Conservation (phyloP, 139 green algal genomes). For the Pleodorina starrii region DNA sequence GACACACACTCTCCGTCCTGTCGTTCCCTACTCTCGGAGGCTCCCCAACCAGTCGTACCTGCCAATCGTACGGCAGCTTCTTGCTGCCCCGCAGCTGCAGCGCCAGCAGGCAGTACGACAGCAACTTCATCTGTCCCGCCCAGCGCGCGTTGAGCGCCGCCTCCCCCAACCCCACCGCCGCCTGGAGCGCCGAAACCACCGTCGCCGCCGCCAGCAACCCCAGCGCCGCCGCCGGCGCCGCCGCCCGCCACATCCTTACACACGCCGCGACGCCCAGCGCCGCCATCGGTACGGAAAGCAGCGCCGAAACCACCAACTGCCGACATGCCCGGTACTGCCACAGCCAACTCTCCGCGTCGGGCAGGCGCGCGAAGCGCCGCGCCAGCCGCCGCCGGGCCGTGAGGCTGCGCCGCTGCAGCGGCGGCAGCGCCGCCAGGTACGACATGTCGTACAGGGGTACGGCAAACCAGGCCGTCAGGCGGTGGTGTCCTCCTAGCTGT, state of each 20-base stretch:
- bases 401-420: conserved; percentile 14
- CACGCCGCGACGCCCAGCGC: background rate
- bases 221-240: background rate
- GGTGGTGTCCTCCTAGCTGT: conserved; percentile 24
- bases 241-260: background rate
- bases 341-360: conserved; percentile 18
- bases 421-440: background rate
- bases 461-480: conserved; percentile 16
- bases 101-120: conserved; percentile 4
- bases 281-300: background rate
- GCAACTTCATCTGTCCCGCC: conserved; percentile 9
- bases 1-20: too few relatives aligned
- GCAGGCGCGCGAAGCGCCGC: background rate
- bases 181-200: conserved; percentile 12
- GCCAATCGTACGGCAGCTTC: conserved; percentile 48
- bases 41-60: too few relatives aligned
- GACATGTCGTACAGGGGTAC: conserved; percentile 34
- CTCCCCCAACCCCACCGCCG: background rate
- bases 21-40: too few relatives aligned
- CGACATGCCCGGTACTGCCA: conserved; percentile 34
- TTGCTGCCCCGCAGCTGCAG: conserved; percentile 22
- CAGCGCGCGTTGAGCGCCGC: conserved; percentile 23
- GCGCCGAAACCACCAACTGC: background rate
- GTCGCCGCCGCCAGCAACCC: background rate
- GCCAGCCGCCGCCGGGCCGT: background rate